Base-by-base conservation (phyloP, 495 filamentous ascomycete species). In the Talaromyces proteolyticus region DNA sequence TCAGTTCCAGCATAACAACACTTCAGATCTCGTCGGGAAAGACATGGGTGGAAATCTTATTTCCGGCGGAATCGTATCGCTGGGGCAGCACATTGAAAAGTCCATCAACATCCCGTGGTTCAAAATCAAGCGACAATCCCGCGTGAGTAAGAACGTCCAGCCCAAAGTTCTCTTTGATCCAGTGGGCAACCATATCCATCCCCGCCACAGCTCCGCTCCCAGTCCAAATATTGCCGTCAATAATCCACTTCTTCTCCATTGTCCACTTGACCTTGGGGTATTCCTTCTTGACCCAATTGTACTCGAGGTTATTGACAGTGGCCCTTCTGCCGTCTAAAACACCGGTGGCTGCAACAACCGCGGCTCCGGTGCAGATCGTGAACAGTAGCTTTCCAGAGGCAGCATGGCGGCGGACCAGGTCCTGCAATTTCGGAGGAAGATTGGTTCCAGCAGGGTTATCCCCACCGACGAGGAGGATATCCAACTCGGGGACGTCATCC, bases 341-440 rank as follows among this genome's bases (percentile, higher is more conserved):
- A 0, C 82, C 82, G 0, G 82, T 62, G 1, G 57, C 47, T 0
- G 82, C 82, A 0, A 73, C 66, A 0, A 85, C 52, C 2, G 57
- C 69, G 11, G 73, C 56, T 2, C 85, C 82, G 3, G 75, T 85
- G 62, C 84, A 87, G 3, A 87, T 72, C 5, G 75, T 82, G 21
- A 88, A 57, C 10, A 87, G 41, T 12, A 52, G 46, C 6, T 53
- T n/a, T 40, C 49, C 56, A 6, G 26, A 41, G 1, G 19, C 24
- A 7, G 20, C 47, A 49, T 49, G 14, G 39, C 47, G 6, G 24
- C 36, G 0, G 47, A 49, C n/a, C n/a, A n/a, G n/a, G n/a, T n/a
- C n/a, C n/a, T n/a, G n/a, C n/a, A n/a, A 49, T 34, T 23, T 29
- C 40, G 37, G 23, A 49, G 18, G n/a, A n/a, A n/a, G n/a, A n/a